These are phyloP conservation scores for Somion occarium DNA, from an alignment of 1,284 basidiomycete species.

Conservation along the genomic window DNA sequence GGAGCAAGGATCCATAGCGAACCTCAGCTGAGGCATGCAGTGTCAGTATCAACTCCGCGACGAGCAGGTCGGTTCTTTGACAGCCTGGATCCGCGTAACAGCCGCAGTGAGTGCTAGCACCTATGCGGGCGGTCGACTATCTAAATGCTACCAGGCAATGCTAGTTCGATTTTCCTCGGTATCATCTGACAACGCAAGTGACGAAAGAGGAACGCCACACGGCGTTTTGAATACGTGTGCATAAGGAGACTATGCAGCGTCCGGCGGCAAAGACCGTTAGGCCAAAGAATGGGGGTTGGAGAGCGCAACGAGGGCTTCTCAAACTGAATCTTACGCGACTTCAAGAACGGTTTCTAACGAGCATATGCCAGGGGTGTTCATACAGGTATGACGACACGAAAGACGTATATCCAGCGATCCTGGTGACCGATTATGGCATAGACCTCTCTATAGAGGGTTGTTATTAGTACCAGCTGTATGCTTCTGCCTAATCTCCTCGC, in stretches of 20 bases:
- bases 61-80: neutral
- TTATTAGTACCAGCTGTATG: neutral
- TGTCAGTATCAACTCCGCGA: neutral
- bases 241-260: neutral
- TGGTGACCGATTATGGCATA: neutral
- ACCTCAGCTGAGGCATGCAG: neutral
- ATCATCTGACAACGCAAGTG: neutral
- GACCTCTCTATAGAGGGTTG: neutral
- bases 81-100: neutral
- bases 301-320: neutral
- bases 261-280: neutral
- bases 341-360: neutral
- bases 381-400: neutral
- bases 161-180: neutral
- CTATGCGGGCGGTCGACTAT: neutral
- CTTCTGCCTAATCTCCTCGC: slow-evolving; percentile 2
- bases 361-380: neutral
- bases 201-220: neutral
- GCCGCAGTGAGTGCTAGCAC: neutral
- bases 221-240: neutral
- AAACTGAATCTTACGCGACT: neutral
- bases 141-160: no score
- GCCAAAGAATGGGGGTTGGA: neutral
- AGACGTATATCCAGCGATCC: neutral
- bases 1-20: neutral